Conservation (phyloP, 2,329 filamentous ascomycete genomes). For the Cercospora nicotianae region DNA sequence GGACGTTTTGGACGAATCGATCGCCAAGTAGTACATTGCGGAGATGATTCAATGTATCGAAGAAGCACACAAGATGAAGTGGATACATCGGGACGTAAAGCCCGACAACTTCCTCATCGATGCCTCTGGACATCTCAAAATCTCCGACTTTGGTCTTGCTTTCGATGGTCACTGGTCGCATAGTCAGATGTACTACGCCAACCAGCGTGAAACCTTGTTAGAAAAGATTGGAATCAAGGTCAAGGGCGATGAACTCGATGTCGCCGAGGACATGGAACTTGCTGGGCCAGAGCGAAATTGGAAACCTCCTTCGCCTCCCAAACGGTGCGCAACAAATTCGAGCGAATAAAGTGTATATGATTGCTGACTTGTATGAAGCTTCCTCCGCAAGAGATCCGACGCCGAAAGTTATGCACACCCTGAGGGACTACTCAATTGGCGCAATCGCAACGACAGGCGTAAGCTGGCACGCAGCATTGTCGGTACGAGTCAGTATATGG, state of each 20-base stretch:
- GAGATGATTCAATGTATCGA: constrained; percentile 97
- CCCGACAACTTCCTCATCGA: constrained; percentile 96
- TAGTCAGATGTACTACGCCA: constrained; percentile 81
- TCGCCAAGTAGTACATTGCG: constrained; percentile 83
- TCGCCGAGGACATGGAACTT: constrained; percentile 47
- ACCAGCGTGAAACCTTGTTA: constrained; percentile 75
- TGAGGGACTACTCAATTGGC: constrained; percentile 44
- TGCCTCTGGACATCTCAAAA: constrained; percentile 84
- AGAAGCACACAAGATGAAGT: constrained; percentile 81
- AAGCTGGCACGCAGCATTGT: constrained; percentile 81
- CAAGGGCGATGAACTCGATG: constrained; percentile 71
- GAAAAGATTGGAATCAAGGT: constrained; percentile 73
- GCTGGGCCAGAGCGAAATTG: not conserved
- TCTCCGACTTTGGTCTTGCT: constrained; percentile 92
- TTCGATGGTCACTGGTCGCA: constrained; percentile 96
- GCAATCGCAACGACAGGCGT: constrained; percentile 57
- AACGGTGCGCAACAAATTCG: not conserved
- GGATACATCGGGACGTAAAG: constrained; percentile 95
- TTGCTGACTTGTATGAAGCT: not conserved
- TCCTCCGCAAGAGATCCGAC: constrained; percentile 16
- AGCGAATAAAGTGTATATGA: constrained; percentile 28
- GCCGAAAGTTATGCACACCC: constrained; percentile 30
- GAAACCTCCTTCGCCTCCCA: not conserved
- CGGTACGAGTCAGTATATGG: constrained; percentile 97
- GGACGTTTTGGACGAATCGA: constrained; percentile 74